Percentiles rank a stretch among this genome's conserved stretches.
Evolutionary conservation across 1,139 yeast genomes (phyloP).

Genomic region (Blastobotrys raffinosifermentans): DNA sequence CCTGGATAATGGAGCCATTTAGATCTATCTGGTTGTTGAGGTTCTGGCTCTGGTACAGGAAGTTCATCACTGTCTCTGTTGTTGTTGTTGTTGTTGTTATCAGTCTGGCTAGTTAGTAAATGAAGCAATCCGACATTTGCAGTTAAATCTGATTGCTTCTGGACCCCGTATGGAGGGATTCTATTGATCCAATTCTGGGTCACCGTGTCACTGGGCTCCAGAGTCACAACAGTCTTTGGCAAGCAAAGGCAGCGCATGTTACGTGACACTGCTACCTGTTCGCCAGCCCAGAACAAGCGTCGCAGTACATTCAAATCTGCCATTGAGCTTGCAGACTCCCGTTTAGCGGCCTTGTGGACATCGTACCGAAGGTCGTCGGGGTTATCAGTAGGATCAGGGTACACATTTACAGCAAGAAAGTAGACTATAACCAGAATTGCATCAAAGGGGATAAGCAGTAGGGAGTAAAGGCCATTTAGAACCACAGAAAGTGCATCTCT

Average conservation of each 20-base stretch:
- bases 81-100: not conserved
- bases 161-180: too few species aligned
- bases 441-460: slow-evolving; percentile 21
- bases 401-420: slow-evolving; percentile 11
- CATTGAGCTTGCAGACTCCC: slow-evolving; percentile 1
- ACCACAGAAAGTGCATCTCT: slow-evolving; percentile 17
- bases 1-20: not conserved
- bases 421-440: slow-evolving; percentile 14
- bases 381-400: slow-evolving; percentile 5
- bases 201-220: too few species aligned
- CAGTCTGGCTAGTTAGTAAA: not conserved
- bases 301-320: slow-evolving; percentile 19
- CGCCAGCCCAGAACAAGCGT: slow-evolving; percentile 22
- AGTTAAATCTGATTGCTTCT: too few species aligned
- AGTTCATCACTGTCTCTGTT: not conserved
- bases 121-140: not conserved
- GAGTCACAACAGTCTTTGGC: slow-evolving; percentile 16
- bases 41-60: not conserved
- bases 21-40: not conserved
- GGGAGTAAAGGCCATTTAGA: slow-evolving; percentile 12
- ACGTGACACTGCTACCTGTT: slow-evolving; percentile 11
- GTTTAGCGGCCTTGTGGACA: not conserved
- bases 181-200: too few species aligned
- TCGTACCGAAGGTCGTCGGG: not conserved
- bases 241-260: not conserved